A percentile compares a stretch with the other conserved stretches of the same genome.
These are phyloP conservation scores for Trebouxia gelatinosa DNA, from an alignment of 163 green algal genomes.

Conservation along the genomic window DNA sequence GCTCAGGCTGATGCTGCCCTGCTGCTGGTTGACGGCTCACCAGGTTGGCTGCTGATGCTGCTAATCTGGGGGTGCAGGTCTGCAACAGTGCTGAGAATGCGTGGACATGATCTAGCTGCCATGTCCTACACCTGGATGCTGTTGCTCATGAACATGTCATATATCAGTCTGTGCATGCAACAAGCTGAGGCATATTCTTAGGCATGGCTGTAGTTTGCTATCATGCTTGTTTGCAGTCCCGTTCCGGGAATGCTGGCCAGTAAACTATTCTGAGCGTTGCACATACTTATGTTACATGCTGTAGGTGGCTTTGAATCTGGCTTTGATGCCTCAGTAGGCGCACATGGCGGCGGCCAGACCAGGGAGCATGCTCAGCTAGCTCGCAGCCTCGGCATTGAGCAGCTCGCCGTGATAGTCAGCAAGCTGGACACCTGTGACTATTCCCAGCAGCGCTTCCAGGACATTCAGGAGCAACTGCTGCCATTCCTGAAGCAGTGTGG, in stretches of 20 bases:
- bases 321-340: conserved; percentile 70
- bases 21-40: conserved; percentile 92
- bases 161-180: too few relatives aligned
- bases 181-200: too few relatives aligned
- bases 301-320: conserved; percentile 92
- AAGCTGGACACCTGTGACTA: conserved; percentile 92
- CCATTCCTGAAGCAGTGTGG: conserved; percentile 83
- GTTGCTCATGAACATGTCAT: too few relatives aligned
- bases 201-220: too few relatives aligned
- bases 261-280: too few relatives aligned
- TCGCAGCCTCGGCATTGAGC: conserved; percentile 83
- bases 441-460: conserved; percentile 74
- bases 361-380: conserved; percentile 94
- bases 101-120: too few relatives aligned
- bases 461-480: conserved; percentile 69
- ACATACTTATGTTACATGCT: too few relatives aligned
- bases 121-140: too few relatives aligned
- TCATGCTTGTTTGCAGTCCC: too few relatives aligned
- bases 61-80: too few relatives aligned
- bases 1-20: conserved; percentile 90
- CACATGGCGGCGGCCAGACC: conserved; percentile 89
- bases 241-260: too few relatives aligned
- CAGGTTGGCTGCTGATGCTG: conserved; percentile 39
- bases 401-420: conserved; percentile 90
- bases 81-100: conserved; percentile 26